Percentiles rank a stretch among this genome's conserved stretches.
Evolutionary conservation across 106 monocot genomes (phyloP).

Genomic region (Xerophyta viscosa): DNA sequence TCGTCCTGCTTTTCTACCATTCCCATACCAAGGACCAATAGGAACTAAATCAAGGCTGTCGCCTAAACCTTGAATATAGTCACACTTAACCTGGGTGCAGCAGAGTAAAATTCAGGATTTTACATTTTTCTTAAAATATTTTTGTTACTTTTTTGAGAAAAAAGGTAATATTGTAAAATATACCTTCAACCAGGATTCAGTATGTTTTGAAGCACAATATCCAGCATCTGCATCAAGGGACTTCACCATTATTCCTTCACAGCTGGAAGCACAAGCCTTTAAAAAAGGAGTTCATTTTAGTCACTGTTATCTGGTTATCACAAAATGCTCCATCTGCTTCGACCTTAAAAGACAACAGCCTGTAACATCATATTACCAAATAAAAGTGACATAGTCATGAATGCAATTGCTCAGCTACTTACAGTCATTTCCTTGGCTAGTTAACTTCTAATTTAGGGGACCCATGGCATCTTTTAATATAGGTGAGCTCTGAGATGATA

Average conservation of each 20-base stretch:
- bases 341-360: no score
- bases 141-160: not conserved
- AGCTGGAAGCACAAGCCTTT: slow-evolving; percentile 73
- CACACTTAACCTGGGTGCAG: slow-evolving; percentile 69
- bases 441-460: no score
- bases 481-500: no score
- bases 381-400: no score
- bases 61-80: slow-evolving; percentile 81
- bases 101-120: no score
- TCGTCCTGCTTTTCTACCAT: slow-evolving; percentile 97
- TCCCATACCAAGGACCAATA: slow-evolving; percentile 96
- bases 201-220: slow-evolving; percentile 86
- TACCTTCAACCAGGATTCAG: slow-evolving; percentile 93
- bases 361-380: no score
- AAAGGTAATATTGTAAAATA: no score
- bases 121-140: no score
- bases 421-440: no score
- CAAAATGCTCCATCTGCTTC: slow-evolving; percentile 65
- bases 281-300: slow-evolving; percentile 67
- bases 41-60: slow-evolving; percentile 95
- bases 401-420: no score
- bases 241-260: slow-evolving; percentile 96
- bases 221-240: slow-evolving; percentile 74
- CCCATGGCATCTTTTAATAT: no score
- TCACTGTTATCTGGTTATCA: slow-evolving; percentile 39